These are phyloP conservation scores for Scheffersomyces parashehatae DNA, from an alignment of 1,139 yeast species.

Conservation along the genomic window DNA sequence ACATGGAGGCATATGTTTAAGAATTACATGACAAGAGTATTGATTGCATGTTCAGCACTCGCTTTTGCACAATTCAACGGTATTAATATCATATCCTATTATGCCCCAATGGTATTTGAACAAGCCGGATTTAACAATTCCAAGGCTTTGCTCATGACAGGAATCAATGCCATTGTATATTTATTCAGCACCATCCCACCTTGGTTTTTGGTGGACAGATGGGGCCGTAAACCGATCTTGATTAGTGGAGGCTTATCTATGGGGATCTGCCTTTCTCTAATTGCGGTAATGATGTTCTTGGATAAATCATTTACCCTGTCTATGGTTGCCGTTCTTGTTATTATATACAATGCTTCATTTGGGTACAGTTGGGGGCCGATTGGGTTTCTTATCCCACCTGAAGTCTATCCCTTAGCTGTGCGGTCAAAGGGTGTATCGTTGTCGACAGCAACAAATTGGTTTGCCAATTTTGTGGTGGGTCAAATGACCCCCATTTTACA, in stretches of 20 bases:
- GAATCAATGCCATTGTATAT: conserved; percentile 51
- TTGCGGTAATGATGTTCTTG: conserved; percentile 41
- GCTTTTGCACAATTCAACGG: conserved; percentile 60
- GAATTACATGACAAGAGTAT: conserved; percentile 38
- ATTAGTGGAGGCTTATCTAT: conserved; percentile 50
- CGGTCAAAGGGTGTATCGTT: conserved; percentile 55
- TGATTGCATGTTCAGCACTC: conserved; percentile 52
- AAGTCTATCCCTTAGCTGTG: conserved; percentile 54
- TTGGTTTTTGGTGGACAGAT: conserved; percentile 54
- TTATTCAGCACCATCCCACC: conserved; percentile 51
- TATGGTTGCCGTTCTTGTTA: conserved; percentile 49
- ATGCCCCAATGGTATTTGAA: conserved; percentile 56
- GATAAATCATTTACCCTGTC: conserved; percentile 42
- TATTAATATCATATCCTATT: conserved; percentile 54
- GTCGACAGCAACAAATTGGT: conserved; percentile 58
- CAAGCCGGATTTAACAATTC: conserved; percentile 54
- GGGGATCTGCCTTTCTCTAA: conserved; percentile 44
- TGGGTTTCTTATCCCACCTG: conserved; percentile 57
- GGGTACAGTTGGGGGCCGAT: conserved; percentile 62
- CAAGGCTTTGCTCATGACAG: conserved; percentile 54
- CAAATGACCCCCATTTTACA: conserved; percentile 54
- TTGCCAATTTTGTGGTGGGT: conserved; percentile 55
- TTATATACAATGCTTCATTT: conserved; percentile 53
- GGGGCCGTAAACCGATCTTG: conserved; percentile 57
- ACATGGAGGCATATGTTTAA: conserved; percentile 47